These are phyloP conservation scores for Periconia sp. DNA, from an alignment of 2,329 filamentous ascomycete genomes.

Conservation along the genomic window DNA sequence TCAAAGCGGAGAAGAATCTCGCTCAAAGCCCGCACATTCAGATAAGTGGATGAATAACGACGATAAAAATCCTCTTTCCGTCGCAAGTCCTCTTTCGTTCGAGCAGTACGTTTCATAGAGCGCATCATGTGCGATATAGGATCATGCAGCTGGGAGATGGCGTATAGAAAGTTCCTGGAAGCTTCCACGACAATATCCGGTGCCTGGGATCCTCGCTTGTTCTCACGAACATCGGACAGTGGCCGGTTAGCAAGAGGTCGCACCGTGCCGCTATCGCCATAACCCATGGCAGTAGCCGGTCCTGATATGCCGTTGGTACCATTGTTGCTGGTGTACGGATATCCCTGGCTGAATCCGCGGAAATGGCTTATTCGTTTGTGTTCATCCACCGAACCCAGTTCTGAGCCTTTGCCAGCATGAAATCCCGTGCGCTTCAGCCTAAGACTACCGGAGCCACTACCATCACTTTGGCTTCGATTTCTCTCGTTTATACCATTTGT, in stretches of 20 bases:
- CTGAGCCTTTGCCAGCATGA: slow-evolving; percentile 58
- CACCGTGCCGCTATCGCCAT: slow-evolving; percentile 38
- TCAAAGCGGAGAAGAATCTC: slow-evolving; percentile 55
- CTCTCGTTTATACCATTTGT: slow-evolving; percentile 68
- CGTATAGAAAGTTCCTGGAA: slow-evolving; percentile 58
- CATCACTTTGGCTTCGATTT: slow-evolving; percentile 64
- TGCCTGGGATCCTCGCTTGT: slow-evolving; percentile 51
- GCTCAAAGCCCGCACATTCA: slow-evolving; percentile 59
- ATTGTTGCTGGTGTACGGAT: slow-evolving; percentile 41
- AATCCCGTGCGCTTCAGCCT: slow-evolving; percentile 64
- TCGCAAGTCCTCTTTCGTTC: slow-evolving; percentile 47
- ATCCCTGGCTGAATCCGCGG: slow-evolving; percentile 60
- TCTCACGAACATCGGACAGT: slow-evolving; percentile 60
- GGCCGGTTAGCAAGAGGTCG: slow-evolving; percentile 48
- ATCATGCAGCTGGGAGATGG: slow-evolving; percentile 54
- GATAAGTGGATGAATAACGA: slow-evolving; percentile 58
- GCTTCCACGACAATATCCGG: slow-evolving; percentile 57
- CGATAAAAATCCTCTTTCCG: slow-evolving; percentile 52
- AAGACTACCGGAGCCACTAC: slow-evolving; percentile 53
- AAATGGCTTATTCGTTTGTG: slow-evolving; percentile 55
- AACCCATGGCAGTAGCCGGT: slow-evolving; percentile 35
- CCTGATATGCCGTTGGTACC: slow-evolving; percentile 31
- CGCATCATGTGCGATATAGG: slow-evolving; percentile 39
- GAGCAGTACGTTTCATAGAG: slow-evolving; percentile 39
- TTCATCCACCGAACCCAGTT: slow-evolving; percentile 57